Conservation (phyloP, 2,329 filamentous ascomycete genomes). For the Colletotrichum sp. region DNA sequence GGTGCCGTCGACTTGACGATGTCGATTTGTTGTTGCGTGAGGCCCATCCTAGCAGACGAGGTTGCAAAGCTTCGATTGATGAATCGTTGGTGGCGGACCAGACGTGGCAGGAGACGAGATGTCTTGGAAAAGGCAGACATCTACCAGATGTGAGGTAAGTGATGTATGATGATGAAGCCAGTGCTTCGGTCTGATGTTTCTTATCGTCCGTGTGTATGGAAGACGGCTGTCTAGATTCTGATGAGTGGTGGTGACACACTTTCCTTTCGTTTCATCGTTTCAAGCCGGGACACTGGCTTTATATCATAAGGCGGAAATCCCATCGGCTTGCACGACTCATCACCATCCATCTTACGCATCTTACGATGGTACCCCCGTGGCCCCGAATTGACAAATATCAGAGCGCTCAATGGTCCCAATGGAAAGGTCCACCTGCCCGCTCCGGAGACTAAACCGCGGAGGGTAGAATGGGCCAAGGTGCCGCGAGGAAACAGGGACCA, state of each 20-base stretch:
- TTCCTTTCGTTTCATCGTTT: background rate
- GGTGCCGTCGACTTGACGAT: slow-evolving; percentile 82
- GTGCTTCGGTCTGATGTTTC: background rate
- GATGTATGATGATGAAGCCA: background rate
- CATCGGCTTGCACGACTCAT: background rate
- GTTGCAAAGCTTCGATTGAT: background rate
- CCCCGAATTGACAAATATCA: slow-evolving; percentile 11
- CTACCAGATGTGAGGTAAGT: background rate
- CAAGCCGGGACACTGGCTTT: background rate
- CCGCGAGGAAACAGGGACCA: background rate
- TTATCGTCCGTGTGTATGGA: background rate
- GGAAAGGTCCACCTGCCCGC: background rate
- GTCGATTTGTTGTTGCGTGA: slow-evolving; percentile 68
- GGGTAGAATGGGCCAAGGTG: background rate
- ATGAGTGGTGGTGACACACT: background rate
- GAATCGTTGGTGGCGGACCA: background rate
- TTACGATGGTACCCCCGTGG: background rate
- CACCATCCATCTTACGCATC: background rate
- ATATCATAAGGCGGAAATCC: background rate
- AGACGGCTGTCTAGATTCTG: background rate
- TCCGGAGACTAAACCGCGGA: slow-evolving; percentile 6
- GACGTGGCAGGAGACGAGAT: background rate
- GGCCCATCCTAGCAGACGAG: slow-evolving; percentile 40
- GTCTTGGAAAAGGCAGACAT: background rate
- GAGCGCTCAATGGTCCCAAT: background rate